Evolutionary conservation across 306 rosid genomes (phyloP), one percentile per base, ranked within the genome.

Genomic region (Abrus precatorius): DNA sequence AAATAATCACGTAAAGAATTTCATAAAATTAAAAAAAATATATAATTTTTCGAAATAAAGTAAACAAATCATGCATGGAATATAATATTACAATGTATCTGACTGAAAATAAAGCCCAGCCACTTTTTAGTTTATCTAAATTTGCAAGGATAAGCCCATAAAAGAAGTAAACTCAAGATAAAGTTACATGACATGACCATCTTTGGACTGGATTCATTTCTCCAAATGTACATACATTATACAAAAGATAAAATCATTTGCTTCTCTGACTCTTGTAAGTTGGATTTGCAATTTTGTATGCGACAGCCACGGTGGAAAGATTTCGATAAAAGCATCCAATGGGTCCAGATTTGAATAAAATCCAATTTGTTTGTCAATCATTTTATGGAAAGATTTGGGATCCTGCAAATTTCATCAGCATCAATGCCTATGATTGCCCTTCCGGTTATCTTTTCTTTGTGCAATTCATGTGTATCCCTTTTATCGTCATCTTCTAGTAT

Each of bases 291-390:
- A 77, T 27, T 63, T 67, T 72, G 80, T 63, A 50, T 63, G 48
- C 45, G 40, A 63, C 59, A 67, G 40, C 49, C 44, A 69, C 52
- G 7, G 2, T 20, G 12, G 9, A 30, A 75, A 83, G 38, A 79
- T 74, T 61, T 73, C 43, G 60, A 84, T 6, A 70, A 54, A 41
- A 43, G 52, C 57, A 64, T n/a, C 56, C 14, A 3, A 47, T 33
- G 54, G 70, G 54, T 43, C 64, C 84, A 84, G 75, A 75, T 74
- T 75, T 84, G 43, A 68, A 84, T 74, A 27, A 74, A 84, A 74
- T 84, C 82, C 66, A 69, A 79, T 76, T 6, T 9, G 76, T 13
- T 74, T 63, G 6, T 55, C 87, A 84, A 84, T 84, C 87, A 79
- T 79, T 84, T 79, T 78, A 48, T 7, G 1, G 1, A 10, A 56